Evolutionary conservation across 768 basidiomycete genomes (phyloP).

Genomic region (Lactarius indigo): DNA sequence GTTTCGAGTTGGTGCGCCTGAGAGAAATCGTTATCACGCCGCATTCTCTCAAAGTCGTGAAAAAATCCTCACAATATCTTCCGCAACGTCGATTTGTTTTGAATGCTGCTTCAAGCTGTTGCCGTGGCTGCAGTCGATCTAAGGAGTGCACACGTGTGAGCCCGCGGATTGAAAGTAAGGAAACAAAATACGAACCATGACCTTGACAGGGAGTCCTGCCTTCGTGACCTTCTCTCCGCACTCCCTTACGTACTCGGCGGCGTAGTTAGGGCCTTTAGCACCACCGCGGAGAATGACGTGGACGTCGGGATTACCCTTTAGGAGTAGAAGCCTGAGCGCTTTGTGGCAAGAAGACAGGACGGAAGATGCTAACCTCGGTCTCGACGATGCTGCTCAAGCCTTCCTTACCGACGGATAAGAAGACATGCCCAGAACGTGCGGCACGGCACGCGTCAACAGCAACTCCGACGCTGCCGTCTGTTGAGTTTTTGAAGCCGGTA

Average conservation of each 20-base stretch:
- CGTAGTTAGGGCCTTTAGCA: conserved; percentile 84
- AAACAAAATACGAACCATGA: conserved; percentile 64
- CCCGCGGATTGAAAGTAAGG: neutral
- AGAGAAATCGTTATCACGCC: conserved; percentile 24
- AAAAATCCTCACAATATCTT: conserved; percentile 67
- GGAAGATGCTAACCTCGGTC: conserved; percentile 56
- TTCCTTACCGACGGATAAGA: conserved; percentile 96
- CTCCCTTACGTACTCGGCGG: conserved; percentile 72
- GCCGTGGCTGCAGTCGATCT: conserved; percentile 97
- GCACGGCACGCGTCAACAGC: conserved; percentile 96
- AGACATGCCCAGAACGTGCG: conserved; percentile 87
- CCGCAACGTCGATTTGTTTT: conserved; percentile 84
- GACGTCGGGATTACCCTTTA: conserved; percentile 85
- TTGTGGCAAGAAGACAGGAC: neutral
- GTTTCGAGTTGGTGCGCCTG: conserved; percentile 73
- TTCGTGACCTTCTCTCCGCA: conserved; percentile 73
- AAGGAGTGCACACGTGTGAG: conserved; percentile 2
- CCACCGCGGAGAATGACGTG: conserved; percentile 96
- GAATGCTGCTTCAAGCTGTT: conserved; percentile 91
- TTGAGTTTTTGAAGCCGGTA: conserved; percentile 98
- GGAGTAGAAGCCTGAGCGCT: neutral
- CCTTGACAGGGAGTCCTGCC: conserved; percentile 69
- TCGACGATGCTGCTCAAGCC: conserved; percentile 93
- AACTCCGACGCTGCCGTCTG: conserved; percentile 87
- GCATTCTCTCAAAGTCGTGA: conserved; percentile 10